Base-by-base conservation (phyloP, 768 basidiomycete genomes). In the Rickenella mellea region DNA sequence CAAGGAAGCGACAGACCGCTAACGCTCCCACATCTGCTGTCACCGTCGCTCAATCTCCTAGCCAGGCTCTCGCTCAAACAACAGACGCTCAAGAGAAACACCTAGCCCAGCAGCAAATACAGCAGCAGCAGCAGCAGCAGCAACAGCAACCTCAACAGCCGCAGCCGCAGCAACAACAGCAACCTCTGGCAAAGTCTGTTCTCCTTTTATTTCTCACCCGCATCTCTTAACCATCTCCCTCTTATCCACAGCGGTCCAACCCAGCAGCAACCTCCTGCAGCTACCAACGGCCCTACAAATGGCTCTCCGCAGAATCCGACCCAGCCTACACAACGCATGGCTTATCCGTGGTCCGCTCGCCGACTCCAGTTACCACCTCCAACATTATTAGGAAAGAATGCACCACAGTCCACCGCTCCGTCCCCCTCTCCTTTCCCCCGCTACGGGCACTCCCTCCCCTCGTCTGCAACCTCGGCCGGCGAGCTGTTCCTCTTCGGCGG, bases 401-500 rank as follows among this genome's bases (percentile, higher is more conserved):
- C 76, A 40, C 69, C 68, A 1, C 72, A 76, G n/a, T 73, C 83
- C 7, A 75, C 74, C 0, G 65, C 75, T 1, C 78, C 80, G 2
- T 90, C 89, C 0, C 83, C 88, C 0, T 80, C 83, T 1, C 94
- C 94, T 0, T 98, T 98, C 61, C 94, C 96, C 20, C 81, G 94
- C 30, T 99, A 98, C 56, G 96, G 94, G 20, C 89, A 96, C 56
- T 83, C 93, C 10, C 75, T 97, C 5, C 92, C 92, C 7, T 74
- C 85, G 5, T 74, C 71, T 6, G 76, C 87, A 2, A 83, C 81
- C 20, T 57, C 74, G 14, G 72, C 69, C 5, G 96, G 96, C 6
- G 92, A 98, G 52, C 79, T 99, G 48, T 93, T 90, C 63, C 73
- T 99, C 48, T 99, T 99, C 50, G 96, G 96, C 47, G 96, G 96